Conservation (phyloP, 106 monocot species). For the Amphibolis antarctica region DNA sequence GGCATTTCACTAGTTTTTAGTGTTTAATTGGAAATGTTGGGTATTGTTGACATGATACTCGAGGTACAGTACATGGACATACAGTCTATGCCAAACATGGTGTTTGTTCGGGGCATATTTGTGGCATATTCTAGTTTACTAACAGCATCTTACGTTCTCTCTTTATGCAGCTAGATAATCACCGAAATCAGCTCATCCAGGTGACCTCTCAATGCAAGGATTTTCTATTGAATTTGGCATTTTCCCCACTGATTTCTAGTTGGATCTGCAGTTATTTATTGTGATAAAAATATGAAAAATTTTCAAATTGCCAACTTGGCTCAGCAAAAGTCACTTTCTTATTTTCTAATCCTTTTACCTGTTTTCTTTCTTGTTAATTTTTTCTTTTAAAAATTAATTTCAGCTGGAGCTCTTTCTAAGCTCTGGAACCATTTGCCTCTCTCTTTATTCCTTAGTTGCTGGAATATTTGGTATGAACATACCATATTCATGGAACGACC, state of each 20-base stretch:
- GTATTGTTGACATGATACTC: background rate
- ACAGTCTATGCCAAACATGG: too few species aligned
- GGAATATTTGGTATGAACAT: constrained; percentile 98
- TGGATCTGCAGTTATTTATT: background rate
- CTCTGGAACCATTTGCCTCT: constrained; percentile 64
- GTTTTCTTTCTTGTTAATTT: background rate
- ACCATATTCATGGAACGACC: constrained; percentile 76
- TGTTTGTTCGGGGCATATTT: too few species aligned
- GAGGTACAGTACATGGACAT: too few species aligned
- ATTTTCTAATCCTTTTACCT: background rate
- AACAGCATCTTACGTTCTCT: background rate
- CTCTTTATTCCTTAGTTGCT: constrained; percentile 78
- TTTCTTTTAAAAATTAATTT: background rate
- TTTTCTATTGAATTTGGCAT: background rate
- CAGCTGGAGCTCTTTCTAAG: constrained; percentile 94
- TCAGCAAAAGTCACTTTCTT: background rate
- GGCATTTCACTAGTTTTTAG: too few species aligned
- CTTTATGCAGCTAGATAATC: constrained; percentile 84
- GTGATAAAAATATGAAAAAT: too few species aligned
- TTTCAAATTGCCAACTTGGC: too few species aligned
- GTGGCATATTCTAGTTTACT: too few species aligned
- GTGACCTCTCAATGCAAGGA: constrained; percentile 17
- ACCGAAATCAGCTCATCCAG: constrained; percentile 98
- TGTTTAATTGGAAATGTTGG: background rate
- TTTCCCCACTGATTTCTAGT: background rate